These are phyloP conservation scores for Akanthomyces dipterigenus DNA, from an alignment of 2,329 filamentous ascomycete species.

Conservation along the genomic window DNA sequence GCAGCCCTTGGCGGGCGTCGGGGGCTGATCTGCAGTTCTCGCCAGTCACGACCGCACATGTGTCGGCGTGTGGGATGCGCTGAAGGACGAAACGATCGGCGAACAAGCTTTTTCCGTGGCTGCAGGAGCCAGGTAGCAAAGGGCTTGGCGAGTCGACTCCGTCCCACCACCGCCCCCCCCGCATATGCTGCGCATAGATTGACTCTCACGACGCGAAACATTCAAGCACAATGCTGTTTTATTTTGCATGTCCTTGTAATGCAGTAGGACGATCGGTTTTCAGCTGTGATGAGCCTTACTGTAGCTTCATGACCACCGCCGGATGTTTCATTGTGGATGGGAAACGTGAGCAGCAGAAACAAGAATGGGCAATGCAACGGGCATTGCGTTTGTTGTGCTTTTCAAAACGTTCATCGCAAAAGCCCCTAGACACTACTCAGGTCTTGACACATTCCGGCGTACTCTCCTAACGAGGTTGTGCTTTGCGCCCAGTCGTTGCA, in stretches of 20 bases:
- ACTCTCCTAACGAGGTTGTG: no score
- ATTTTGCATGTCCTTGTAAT: neutral
- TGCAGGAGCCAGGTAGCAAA: neutral
- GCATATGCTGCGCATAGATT: neutral
- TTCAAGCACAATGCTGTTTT: no score
- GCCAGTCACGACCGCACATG: neutral
- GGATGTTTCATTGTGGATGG: no score
- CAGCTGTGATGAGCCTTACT: neutral
- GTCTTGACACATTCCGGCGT: no score
- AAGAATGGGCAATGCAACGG: no score
- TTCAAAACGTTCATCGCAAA: no score
- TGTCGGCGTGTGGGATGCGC: no score
- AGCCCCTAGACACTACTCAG: no score
- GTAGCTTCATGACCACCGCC: no score
- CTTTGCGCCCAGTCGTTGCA: no score
- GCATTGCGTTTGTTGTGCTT: no score
- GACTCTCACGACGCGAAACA: neutral
- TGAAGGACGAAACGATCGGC: neutral
- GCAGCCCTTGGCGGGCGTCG: neutral
- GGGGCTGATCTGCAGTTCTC: neutral
- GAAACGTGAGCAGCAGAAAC: no score
- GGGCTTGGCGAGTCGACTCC: neutral
- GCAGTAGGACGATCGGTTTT: neutral
- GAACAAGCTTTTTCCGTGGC: constrained; percentile 10
- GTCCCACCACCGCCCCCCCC: neutral